Conservation (phyloP, 495 filamentous ascomycete genomes). For the Penicillium herquei region DNA sequence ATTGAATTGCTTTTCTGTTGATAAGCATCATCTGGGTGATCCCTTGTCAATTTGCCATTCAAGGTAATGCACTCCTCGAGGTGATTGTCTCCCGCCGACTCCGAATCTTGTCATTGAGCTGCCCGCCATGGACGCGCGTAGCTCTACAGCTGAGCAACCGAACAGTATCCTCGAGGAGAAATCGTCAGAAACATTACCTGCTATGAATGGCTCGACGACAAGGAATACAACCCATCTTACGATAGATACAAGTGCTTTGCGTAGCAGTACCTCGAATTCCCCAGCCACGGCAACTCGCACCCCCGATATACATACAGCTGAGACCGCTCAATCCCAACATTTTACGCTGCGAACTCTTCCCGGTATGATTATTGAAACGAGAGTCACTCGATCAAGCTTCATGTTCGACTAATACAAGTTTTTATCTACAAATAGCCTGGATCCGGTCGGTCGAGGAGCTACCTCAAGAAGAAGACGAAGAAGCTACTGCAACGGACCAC, state of each 20-base stretch:
- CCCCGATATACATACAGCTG: slow-evolving; percentile 15
- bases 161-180: slow-evolving; percentile 16
- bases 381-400: background rate
- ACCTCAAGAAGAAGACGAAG: slow-evolving; percentile 24
- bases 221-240: slow-evolving; percentile 12
- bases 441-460: slow-evolving; percentile 35
- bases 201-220: slow-evolving; percentile 1
- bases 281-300: slow-evolving; percentile 20
- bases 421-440: slow-evolving; percentile 28
- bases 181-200: slow-evolving; percentile 20
- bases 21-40: no score
- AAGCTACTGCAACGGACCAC: slow-evolving; percentile 29
- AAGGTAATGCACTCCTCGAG: slow-evolving; percentile 8
- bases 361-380: slow-evolving; percentile 18
- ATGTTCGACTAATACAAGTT: slow-evolving; percentile 9
- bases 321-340: slow-evolving; percentile 11
- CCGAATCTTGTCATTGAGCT: slow-evolving; percentile 5
- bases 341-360: slow-evolving; percentile 30
- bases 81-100: slow-evolving; percentile 16
- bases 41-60: no score
- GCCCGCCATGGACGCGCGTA: slow-evolving; percentile 16
- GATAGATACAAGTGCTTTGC: slow-evolving; percentile 24
- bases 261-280: slow-evolving; percentile 20
- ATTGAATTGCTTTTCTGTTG: background rate
- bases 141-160: slow-evolving; percentile 14